phyloP scores from a whole-genome alignment of 495 filamentous ascomycete genomes.

The Annulohypoxylon bovei region DNA sequence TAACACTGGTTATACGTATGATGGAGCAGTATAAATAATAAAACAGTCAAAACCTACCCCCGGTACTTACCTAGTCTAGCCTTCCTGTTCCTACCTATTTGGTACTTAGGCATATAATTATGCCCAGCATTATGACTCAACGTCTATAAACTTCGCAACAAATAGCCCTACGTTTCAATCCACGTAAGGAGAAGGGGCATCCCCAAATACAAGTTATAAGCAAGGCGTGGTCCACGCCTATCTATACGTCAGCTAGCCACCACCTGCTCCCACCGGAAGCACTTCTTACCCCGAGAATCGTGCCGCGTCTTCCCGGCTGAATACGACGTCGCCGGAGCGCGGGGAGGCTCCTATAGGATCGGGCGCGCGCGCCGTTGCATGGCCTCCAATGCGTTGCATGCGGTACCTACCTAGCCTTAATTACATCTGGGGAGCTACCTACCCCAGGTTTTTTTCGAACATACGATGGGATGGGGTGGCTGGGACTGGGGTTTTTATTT shows the following conservation, averaged over 20 bases:
- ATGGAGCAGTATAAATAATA: neutral
- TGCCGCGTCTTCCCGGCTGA: slow-evolving; percentile 1
- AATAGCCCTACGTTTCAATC: no score
- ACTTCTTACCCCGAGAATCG: neutral
- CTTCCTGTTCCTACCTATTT: neutral
- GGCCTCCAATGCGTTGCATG: neutral
- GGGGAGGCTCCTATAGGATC: slow-evolving; percentile 7
- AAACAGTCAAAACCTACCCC: neutral
- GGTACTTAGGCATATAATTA: no score
- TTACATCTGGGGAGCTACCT: neutral
- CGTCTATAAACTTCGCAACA: no score
- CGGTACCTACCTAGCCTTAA: neutral
- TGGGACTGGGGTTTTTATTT: neutral
- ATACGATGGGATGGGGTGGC: neutral
- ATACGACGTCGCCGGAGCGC: slow-evolving; percentile 8
- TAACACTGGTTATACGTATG: neutral
- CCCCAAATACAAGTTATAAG: no score
- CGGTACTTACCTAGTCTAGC: neutral
- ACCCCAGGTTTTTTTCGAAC: neutral
- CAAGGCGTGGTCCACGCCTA: no score
- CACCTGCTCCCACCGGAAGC: neutral
- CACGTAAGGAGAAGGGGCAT: no score
- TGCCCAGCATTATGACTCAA: no score
- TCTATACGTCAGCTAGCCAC: neutral
- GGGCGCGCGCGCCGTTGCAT: neutral